Evolutionary conservation across 805 yeast species (phyloP).

Genomic region (Maudiozyma bulderi): DNA sequence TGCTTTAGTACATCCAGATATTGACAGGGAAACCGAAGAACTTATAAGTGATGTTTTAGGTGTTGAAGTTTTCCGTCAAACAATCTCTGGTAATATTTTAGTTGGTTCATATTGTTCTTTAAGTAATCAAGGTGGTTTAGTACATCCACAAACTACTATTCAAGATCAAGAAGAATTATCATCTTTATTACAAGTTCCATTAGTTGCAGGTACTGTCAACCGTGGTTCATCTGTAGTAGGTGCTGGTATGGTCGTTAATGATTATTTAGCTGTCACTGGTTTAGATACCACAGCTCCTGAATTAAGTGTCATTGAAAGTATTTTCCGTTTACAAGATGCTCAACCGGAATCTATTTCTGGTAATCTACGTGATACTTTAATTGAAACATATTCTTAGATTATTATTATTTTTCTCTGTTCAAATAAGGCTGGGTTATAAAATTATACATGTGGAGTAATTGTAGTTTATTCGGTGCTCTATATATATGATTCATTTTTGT

Average conservation of each 20-base stretch:
- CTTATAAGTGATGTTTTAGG: constrained; percentile 95
- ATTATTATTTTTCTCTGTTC: not conserved
- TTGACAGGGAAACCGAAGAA: constrained; percentile 98
- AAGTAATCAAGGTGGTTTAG: constrained; percentile 96
- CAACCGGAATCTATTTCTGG: constrained; percentile 80
- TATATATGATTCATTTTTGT: no score
- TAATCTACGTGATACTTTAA: constrained; percentile 81
- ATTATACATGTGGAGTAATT: no score
- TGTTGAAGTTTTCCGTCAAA: constrained; percentile 97
- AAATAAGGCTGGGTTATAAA: no score
- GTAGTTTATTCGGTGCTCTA: no score
- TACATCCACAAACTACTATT: constrained; percentile 93
- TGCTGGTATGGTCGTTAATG: constrained; percentile 97
- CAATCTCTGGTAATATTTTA: constrained; percentile 94
- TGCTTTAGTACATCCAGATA: constrained; percentile 97
- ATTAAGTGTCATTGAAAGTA: constrained; percentile 90
- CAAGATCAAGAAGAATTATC: constrained; percentile 98
- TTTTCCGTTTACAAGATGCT: constrained; percentile 86
- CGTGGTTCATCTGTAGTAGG: constrained; percentile 97
- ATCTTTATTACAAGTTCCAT: constrained; percentile 89
- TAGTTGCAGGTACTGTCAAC: constrained; percentile 97
- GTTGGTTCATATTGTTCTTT: constrained; percentile 95
- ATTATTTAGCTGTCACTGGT: constrained; percentile 96
- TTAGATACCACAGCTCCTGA: constrained; percentile 98
- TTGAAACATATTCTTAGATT: constrained; percentile 72